Evolutionary conservation across 108 stramenopile genomes (phyloP), one percentile per base, ranked within the genome.

Genomic region (Chaetoceros tenuissimus): DNA sequence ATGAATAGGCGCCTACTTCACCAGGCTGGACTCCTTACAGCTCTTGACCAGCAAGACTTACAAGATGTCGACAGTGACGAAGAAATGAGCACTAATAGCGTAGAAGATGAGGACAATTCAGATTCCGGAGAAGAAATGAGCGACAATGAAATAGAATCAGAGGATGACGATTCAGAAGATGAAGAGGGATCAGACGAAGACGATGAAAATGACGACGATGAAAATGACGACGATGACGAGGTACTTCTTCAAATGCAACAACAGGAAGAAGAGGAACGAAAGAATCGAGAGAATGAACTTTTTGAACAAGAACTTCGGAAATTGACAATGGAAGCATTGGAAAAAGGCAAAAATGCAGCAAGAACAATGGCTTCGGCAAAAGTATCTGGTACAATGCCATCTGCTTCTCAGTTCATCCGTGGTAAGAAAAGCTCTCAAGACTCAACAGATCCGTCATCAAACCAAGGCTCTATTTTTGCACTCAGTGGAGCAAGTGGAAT

Each of bases 281-380:
- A 68, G 58, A 84, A 92, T 48, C 72, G 89, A 13, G 94, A 94
- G 58, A 92, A 89, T 43, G 85, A 92, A 60, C 78, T 81, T 21
- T 92, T 89, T 74, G 86, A 92, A 49, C 74, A 81, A 28, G 89
- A 92, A 59, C 71, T 95, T 27, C 62, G 88, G 49, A 79, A 77
- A 44, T 64, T 92, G 44, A 89, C 88, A 7, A 84, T 86, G 80
- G 90, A 95, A 46, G 88, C 84, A 20, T 63, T 92, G 13, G 94
- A 92, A 54, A 87, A 89, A 53, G 87, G 87, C 17, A 90, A 89
- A 55, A 55, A 57, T 1, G 50, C 73, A 48, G 78, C 74, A 2
- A 69, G 80, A 51, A 78, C 77, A 55, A 78, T 77, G 40, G 72
- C 78, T 0, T 65, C 64, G 23, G 68, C 64, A 22, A 76, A 87